Evolutionary conservation across 495 filamentous ascomycete species (phyloP), one percentile per base, ranked within the genome.

Genomic region (Podospora bellae-mahoneyi): DNA sequence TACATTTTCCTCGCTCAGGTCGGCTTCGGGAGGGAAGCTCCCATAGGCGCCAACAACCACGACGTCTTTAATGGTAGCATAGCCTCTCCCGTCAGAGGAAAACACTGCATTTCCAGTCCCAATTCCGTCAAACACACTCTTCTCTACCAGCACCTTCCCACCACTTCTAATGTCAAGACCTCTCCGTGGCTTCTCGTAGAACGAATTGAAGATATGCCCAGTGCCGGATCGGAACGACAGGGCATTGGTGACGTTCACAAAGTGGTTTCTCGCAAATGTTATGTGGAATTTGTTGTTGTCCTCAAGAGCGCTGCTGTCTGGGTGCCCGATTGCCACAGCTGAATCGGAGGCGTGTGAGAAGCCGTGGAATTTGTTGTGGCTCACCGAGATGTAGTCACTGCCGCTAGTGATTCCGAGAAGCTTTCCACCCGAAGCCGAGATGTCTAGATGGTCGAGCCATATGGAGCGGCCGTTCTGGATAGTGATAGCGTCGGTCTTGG

Each of bases 361-460:
- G 75, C 88, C 85, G 70, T 83, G 81, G 61, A 85, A 65, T 44
- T 78, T 75, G 60, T 73, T 83, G 79, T 72, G 74, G 44, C 66
- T 65, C 30, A 72, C 54, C 23, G 83, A 84, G 63, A 86, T 60
- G 69, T 73, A 84, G 66, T 86, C 81, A 3, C 72, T 71, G n/a
- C 75, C 84, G 62, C 84, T 80, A n/a, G 78, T 81, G 70, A 90
- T 79, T 71, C 87, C 86, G 48, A 89, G 72, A 0, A 89, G 81
- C 34, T 72, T 69, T 74, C 88, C 82, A 4, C 2, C n/a, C 32
- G 15, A 18, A 57, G 82, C 84, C 6, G 85, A 86, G 2, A 91
- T 76, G 72, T 90, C 87, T 72, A 79, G 80, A 75, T 90, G 87
- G 75, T 91, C 88, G 63, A 90, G 76, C 87, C 87, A 89, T 58